phyloP scores from a whole-genome alignment of 2,329 filamentous ascomycete species.

The Ceratocystis ficicola region DNA sequence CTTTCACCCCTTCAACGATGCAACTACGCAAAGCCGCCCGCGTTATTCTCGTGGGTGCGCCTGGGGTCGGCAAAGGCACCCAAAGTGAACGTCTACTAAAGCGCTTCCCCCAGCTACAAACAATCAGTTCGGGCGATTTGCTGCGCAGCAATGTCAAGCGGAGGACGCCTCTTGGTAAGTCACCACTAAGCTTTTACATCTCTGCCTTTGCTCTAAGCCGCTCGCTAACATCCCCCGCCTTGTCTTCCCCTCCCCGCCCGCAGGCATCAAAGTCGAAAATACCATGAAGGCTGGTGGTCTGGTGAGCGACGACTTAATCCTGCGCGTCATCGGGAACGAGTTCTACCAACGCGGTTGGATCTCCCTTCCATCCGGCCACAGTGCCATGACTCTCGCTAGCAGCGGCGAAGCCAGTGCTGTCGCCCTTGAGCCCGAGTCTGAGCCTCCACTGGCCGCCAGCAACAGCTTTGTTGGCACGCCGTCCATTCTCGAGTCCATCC shows the following conservation, averaged over 20 bases:
- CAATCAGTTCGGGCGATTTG: conserved; percentile 88
- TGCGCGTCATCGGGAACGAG: conserved; percentile 84
- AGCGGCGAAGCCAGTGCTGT: conserved; percentile 27
- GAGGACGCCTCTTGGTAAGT: conserved; percentile 68
- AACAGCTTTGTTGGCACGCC: conserved; percentile 30
- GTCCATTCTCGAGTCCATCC: conserved; percentile 30
- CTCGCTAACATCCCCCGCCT: background rate
- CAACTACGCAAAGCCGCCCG: conserved; percentile 70
- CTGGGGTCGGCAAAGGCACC: conserved; percentile 94
- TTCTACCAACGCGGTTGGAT: conserved; percentile 80
- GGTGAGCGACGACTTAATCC: conserved; percentile 84
- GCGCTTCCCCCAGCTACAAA: conserved; percentile 76
- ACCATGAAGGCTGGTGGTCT: conserved; percentile 79
- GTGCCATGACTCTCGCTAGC: conserved; percentile 14
- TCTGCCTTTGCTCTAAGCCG: conserved; percentile 19
- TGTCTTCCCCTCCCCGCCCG: background rate
- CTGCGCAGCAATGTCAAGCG: conserved; percentile 85
- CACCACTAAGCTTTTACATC: background rate
- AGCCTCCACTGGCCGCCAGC: conserved; percentile 30
- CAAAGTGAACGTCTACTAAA: conserved; percentile 80
- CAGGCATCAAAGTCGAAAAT: conserved; percentile 80
- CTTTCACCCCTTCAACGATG: conserved; percentile 32
- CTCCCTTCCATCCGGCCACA: conserved; percentile 34
- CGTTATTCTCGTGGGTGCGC: conserved; percentile 87
- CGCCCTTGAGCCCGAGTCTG: background rate